Base-by-base conservation (phyloP, 2,329 filamentous ascomycete species). In the Calonectria pauciramosa region DNA sequence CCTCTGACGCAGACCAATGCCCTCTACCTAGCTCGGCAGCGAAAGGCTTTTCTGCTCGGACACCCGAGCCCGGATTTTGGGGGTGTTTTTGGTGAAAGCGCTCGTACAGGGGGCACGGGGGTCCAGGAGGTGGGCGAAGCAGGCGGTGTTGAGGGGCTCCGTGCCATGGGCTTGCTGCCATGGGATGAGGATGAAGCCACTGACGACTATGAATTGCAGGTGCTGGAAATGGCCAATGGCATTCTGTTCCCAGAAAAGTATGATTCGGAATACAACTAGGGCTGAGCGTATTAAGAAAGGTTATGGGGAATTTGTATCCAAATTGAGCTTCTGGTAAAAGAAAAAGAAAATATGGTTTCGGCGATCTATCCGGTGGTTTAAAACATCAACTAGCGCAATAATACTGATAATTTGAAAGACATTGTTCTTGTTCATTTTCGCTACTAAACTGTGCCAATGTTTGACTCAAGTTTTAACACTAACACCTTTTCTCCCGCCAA, bases 1-100 rank as follows among this genome's bases (percentile, higher is more conserved):
- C 86, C 86, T 0, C 78, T 87, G 9, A 87, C 86, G 8, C 85
- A 86, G 70, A 84, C 83, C 34, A 87, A 87, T 76, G 86, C 85
- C 1, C 82, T 86, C 16, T 87, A 86, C 77, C 84, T 87, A 41
- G 82, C 82, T 26, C 84, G 84, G 44, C 86, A 87, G 78, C 83
- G 86, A 52, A 86, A 86, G 67, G 81, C 86, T 0, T 87, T 88
- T 54, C 75, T 88, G 1, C 82, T 84, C 14, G 86, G 86, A n/a
- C 82, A 83, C 56, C 84, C 86, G n/a, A 83, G 83, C 6, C 84
- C 86, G 1, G 86, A 87, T 51, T 87, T 87, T 70, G 82, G 80
- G 0, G 83, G 83, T 11, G 81, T 82, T 10, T 76, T 78, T 8
- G 82, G 84, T 7, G 85, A 86, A 73, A 84, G 82, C 66, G 75